A percentile compares a stretch with the other conserved stretches of the same genome.
Conservation (phyloP, 192 early-diverging fungal species). For the Backusella luteola region DNA sequence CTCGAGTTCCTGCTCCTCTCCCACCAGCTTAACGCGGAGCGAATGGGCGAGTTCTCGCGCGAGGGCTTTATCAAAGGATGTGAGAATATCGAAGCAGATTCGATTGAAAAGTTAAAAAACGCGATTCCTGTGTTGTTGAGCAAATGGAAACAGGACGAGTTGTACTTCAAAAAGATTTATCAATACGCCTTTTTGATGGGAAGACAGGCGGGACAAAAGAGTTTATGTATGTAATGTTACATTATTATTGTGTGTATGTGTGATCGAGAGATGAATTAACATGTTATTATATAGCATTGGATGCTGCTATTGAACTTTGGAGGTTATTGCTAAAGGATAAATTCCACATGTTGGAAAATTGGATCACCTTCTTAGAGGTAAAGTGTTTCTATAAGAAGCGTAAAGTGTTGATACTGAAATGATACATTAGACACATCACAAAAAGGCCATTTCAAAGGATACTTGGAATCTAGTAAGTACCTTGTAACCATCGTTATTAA, state of each 20-base stretch:
- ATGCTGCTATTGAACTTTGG: conserved; percentile 79
- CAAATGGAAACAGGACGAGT: conserved; percentile 52
- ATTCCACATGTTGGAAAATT: conserved; percentile 64
- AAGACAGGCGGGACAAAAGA: conserved; percentile 66
- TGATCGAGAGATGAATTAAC: no score
- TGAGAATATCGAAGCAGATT: conserved; percentile 65
- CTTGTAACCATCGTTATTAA: neutral
- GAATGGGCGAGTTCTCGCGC: conserved; percentile 74
- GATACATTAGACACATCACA: conserved; percentile 60
- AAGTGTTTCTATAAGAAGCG: neutral
- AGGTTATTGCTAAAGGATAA: conserved; percentile 57
- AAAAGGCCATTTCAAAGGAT: conserved; percentile 77
- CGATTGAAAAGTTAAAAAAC: conserved; percentile 61
- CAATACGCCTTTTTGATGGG: conserved; percentile 79
- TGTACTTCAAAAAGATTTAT: conserved; percentile 68
- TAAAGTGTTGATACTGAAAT: neutral
- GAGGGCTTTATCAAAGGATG: conserved; percentile 75
- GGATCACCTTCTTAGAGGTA: conserved; percentile 66
- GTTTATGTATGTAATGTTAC: conserved; percentile 52
- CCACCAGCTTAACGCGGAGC: conserved; percentile 63
- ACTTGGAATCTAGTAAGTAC: conserved; percentile 75
- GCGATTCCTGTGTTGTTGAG: conserved; percentile 46
- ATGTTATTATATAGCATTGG: conserved; percentile 48
- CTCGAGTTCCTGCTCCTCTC: conserved; percentile 72
- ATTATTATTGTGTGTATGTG: no score